These are phyloP conservation scores for Phanerochaete sordida DNA, from an alignment of 768 basidiomycete genomes.

Conservation along the genomic window DNA sequence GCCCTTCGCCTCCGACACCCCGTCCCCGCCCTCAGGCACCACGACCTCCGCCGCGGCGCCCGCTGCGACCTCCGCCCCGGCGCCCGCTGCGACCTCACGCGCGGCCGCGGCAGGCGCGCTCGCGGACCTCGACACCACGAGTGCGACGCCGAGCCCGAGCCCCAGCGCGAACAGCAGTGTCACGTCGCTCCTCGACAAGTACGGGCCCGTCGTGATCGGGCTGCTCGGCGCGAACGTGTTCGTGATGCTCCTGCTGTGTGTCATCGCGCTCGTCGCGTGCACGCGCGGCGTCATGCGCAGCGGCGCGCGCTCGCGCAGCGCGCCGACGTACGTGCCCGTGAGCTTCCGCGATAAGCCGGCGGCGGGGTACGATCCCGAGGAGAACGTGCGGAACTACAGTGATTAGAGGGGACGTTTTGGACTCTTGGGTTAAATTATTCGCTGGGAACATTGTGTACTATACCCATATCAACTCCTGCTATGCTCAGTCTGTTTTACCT, in stretches of 20 bases:
- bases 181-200: conserved; percentile 13
- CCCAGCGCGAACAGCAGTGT: neutral
- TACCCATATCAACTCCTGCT: too few relatives aligned
- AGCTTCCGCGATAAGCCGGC: conserved; percentile 8
- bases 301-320: neutral
- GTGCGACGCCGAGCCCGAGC: neutral
- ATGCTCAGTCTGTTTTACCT: too few relatives aligned
- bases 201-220: conserved; percentile 18
- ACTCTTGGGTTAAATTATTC: too few relatives aligned
- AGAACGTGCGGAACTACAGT: neutral
- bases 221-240: conserved; percentile 13
- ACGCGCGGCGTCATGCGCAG: neutral
- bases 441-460: too few relatives aligned
- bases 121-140: neutral
- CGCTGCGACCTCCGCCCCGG: neutral
- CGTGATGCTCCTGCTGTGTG: conserved; percentile 4
- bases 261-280: conserved; percentile 7
- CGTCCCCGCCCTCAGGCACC: neutral
- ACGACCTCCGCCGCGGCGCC: neutral
- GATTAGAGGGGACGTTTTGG: neutral
- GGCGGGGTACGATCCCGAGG: neutral
- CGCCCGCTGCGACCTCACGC: neutral
- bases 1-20: neutral
- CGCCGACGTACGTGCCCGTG: conserved; percentile 8
- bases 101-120: neutral